Evolutionary conservation across 768 basidiomycete genomes (phyloP), one percentile per base, ranked within the genome.

Genomic region (Coprinopsis sp.): DNA sequence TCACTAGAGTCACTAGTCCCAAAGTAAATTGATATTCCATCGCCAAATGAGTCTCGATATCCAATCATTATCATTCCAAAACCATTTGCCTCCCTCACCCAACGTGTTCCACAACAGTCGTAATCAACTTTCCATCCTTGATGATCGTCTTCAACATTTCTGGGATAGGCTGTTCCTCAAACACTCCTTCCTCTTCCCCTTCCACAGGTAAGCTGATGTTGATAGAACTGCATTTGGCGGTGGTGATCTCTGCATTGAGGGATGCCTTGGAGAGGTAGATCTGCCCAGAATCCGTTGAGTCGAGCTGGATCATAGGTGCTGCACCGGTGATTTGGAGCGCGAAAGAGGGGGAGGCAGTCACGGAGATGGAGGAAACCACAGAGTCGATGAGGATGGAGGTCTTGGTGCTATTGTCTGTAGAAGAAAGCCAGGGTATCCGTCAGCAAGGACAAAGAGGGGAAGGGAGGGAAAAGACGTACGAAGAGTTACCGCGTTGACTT

Each of bases 91-190:
- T 37, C 10, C 11, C 38, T 47, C n/a, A 87, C 34, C 84, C 84
- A 55, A 67, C 67, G 55, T 98, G 95, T 64, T 98, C 93, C 7
- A 98, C 87, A 22, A 96, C 79, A 11, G 72, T 82, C 14, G 95
- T 97, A 29, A 92, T 78, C 48, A 98, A 68, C 65, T 87, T 95
- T 10, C 95, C 94, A 51, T 77, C 69, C 59, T 79, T 69, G 22
- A 99, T 72, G 28, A 81, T 76, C 16, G 89, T 90, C 74, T 81
- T 91, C 65, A 99, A 73, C 90, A 96, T 98, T 69, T 99, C 96
- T 0, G 96, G 95, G 16, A 99, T 71, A 1, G 95, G 76, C 52
- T 83, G 82, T 64, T 99, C 96, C 51, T 79, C 78, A 55, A 93
- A 97, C 36, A 94, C 73, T 5, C 93, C 95, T 8, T 95, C 91